Evolutionary conservation across 495 filamentous ascomycete species (phyloP).

Genomic region (Penicillium desertorum): DNA sequence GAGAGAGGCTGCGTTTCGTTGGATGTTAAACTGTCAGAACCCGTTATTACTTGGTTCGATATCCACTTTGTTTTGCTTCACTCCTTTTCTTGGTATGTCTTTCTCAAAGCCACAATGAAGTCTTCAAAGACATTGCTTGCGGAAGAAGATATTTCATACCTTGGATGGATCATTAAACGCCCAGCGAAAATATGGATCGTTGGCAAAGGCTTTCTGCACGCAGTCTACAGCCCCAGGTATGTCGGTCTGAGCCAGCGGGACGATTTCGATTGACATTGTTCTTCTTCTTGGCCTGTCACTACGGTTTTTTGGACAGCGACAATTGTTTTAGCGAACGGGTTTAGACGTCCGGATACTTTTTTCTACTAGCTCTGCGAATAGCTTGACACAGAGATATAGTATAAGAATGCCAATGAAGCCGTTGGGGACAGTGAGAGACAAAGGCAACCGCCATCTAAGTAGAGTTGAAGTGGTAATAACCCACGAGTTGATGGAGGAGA

Average conservation of each 20-base stretch:
- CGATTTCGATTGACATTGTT: slow-evolving; percentile 57
- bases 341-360: slow-evolving; percentile 29
- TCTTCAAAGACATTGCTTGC: background rate
- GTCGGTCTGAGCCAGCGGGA: slow-evolving; percentile 54
- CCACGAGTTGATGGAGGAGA: slow-evolving; percentile 18
- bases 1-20: slow-evolving; percentile 62
- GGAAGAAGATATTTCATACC: slow-evolving; percentile 33
- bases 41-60: slow-evolving; percentile 9
- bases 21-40: slow-evolving; percentile 46
- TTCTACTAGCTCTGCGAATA: slow-evolving; percentile 38
- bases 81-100: background rate
- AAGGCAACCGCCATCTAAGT: slow-evolving; percentile 42
- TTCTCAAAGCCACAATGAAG: background rate
- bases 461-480: slow-evolving; percentile 22
- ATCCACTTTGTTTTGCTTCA: background rate
- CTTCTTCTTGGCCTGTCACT: slow-evolving; percentile 18
- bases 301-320: slow-evolving; percentile 18
- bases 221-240: slow-evolving; percentile 60
- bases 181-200: slow-evolving; percentile 67
- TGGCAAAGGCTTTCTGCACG: slow-evolving; percentile 59
- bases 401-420: slow-evolving; percentile 39
- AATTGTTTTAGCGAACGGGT: slow-evolving; percentile 21
- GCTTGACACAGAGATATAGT: slow-evolving; percentile 43
- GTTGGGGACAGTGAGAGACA: slow-evolving; percentile 36
- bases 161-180: slow-evolving; percentile 54